Conservation (phyloP, 345 rosid species). For the Euphorbia pulcherrima region DNA sequence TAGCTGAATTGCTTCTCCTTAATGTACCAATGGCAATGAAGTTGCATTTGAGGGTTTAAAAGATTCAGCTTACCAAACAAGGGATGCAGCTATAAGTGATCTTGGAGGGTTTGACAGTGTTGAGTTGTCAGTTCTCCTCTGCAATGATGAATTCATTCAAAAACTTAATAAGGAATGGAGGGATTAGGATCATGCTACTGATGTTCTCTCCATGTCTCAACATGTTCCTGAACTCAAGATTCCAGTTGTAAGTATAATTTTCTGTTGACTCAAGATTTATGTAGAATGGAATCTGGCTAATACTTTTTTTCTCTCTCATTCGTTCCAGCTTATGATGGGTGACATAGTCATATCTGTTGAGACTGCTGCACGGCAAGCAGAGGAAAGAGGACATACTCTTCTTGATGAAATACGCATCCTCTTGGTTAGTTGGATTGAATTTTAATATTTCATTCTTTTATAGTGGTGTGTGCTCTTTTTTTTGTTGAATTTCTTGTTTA, state of each 20-base stretch:
- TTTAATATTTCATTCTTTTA: background rate
- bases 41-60: constrained; percentile 63
- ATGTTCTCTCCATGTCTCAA: constrained; percentile 93
- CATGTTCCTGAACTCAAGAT: constrained; percentile 71
- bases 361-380: constrained; percentile 89
- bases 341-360: constrained; percentile 90
- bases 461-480: background rate
- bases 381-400: constrained; percentile 82
- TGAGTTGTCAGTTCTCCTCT: constrained; percentile 78
- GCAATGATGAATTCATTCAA: constrained; percentile 73
- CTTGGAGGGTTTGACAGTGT: constrained; percentile 65
- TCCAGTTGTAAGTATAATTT: constrained; percentile 59
- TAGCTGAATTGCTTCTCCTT: constrained; percentile 79
- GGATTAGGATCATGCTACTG: constrained; percentile 87
- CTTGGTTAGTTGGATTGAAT: constrained; percentile 58
- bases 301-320: constrained; percentile 9
- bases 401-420: constrained; percentile 92
- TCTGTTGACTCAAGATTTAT: background rate
- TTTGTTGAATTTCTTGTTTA: background rate
- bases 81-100: constrained; percentile 63
- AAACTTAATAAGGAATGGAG: constrained; percentile 95
- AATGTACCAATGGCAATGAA: constrained; percentile 87
- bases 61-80: constrained; percentile 56
- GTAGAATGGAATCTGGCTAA: background rate
- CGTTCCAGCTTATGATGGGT: constrained; percentile 85